Conservation (phyloP, 2,329 filamentous ascomycete species). For the Arthrobotrys iridis region DNA sequence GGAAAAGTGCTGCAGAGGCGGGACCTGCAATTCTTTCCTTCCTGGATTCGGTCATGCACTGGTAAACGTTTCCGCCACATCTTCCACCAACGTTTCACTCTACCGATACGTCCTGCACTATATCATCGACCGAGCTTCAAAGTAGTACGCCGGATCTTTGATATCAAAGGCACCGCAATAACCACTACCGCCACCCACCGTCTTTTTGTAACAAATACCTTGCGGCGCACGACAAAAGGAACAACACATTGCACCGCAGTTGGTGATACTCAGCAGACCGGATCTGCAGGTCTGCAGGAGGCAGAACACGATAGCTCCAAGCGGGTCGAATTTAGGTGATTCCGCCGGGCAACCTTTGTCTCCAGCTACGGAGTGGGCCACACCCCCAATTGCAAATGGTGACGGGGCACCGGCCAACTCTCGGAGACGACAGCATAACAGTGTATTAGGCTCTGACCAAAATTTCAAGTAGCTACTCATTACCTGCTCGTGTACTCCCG, state of each 20-base stretch:
- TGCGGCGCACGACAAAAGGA: slow-evolving; percentile 21
- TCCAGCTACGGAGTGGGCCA: background rate
- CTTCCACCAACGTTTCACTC: background rate
- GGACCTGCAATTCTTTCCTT: slow-evolving; percentile 21
- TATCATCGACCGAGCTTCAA: background rate
- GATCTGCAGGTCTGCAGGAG: slow-evolving; percentile 8
- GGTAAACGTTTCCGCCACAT: slow-evolving; percentile 7
- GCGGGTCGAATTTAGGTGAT: slow-evolving; percentile 3
- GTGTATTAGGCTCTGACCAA: too few relatives aligned
- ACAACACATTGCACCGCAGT: slow-evolving; percentile 44
- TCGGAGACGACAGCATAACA: too few relatives aligned
- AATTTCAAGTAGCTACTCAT: too few relatives aligned
- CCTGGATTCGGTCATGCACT: slow-evolving; percentile 17
- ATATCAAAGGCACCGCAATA: too few relatives aligned
- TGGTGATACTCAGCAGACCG: background rate
- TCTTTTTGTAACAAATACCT: background rate
- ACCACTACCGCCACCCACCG: too few relatives aligned
- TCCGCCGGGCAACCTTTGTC: background rate
- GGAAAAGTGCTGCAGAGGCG: background rate
- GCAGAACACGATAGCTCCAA: background rate
- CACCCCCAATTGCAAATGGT: background rate
- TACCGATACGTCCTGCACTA: background rate
- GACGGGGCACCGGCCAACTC: background rate
- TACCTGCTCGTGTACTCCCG: too few relatives aligned
- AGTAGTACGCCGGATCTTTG: too few relatives aligned